A percentile compares a stretch with the other conserved stretches of the same genome.
These are phyloP conservation scores for Monosporascus sp. DNA, from an alignment of 2,329 filamentous ascomycete species.

Conservation along the genomic window DNA sequence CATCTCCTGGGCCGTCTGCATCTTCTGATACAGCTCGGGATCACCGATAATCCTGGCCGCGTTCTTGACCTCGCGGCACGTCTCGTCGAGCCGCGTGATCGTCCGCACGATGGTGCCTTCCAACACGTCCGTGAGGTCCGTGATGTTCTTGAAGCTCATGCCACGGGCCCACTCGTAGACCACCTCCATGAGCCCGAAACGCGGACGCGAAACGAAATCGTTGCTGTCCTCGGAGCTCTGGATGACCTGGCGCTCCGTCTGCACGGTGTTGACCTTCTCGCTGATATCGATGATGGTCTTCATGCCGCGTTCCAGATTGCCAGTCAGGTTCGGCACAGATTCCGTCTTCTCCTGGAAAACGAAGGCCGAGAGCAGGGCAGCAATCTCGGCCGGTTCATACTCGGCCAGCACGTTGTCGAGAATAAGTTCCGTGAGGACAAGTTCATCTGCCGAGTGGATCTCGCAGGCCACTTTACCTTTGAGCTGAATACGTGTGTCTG, in stretches of 20 bases:
- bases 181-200: constrained; percentile 93
- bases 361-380: constrained; percentile 86
- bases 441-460: constrained; percentile 93
- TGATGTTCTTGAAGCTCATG: constrained; percentile 98
- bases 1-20: constrained; percentile 95
- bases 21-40: constrained; percentile 88
- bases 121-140: constrained; percentile 89
- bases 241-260: constrained; percentile 88
- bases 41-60: constrained; percentile 93
- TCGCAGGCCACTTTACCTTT: constrained; percentile 99
- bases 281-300: constrained; percentile 84
- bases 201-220: constrained; percentile 80
- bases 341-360: constrained; percentile 98
- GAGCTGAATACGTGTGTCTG: constrained; percentile 79
- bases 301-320: constrained; percentile 75
- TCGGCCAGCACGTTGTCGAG: constrained; percentile 94
- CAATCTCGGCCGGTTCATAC: constrained; percentile 94
- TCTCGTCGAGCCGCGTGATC: constrained; percentile 91
- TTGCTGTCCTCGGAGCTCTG: constrained; percentile 85
- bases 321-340: constrained; percentile 72
- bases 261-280: constrained; percentile 86
- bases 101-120: constrained; percentile 96
- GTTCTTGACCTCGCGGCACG: constrained; percentile 95
- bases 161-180: constrained; percentile 98
- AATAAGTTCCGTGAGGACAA: constrained; percentile 92